phyloP scores from a whole-genome alignment of 2,329 filamentous ascomycete genomes.

The Thermomyces lanuginosus region DNA sequence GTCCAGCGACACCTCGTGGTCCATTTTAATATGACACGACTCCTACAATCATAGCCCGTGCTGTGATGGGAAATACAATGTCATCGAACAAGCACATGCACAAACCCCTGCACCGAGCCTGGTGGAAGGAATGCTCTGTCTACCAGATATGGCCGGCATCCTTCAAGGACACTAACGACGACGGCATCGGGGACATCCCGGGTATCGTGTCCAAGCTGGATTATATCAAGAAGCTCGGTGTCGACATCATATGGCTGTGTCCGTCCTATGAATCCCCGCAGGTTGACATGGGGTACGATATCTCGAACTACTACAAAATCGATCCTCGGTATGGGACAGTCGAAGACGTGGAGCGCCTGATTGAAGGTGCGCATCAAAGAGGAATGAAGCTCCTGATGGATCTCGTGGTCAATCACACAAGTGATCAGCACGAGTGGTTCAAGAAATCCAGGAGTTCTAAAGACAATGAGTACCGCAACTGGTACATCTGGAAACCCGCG shows the following conservation, averaged over 20 bases:
- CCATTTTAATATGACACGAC: too few species aligned
- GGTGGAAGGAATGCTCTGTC: constrained; percentile 43
- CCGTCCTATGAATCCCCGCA: constrained; percentile 38
- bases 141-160: constrained; percentile 47
- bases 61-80: too few species aligned
- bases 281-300: constrained; percentile 40
- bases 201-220: constrained; percentile 50
- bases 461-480: constrained; percentile 49
- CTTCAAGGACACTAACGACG: constrained; percentile 35
- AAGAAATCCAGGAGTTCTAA: constrained; percentile 46
- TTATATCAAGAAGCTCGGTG: constrained; percentile 45
- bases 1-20: too few species aligned
- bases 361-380: constrained; percentile 42
- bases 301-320: constrained; percentile 47
- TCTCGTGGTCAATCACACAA: constrained; percentile 64
- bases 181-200: constrained; percentile 48
- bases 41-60: too few species aligned
- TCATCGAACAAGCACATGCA: constrained; percentile 1
- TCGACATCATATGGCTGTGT: constrained; percentile 44
- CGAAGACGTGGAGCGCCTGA: constrained; percentile 46
- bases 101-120: constrained; percentile 19
- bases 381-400: constrained; percentile 59
- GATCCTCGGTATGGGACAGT: constrained; percentile 51
- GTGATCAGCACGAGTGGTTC: constrained; percentile 56
- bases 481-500: constrained; percentile 46